Percentiles rank a stretch among this genome's conserved stretches.
These are phyloP conservation scores for Mrakiaceae sp. DNA, from an alignment of 1,284 basidiomycete genomes.

Conservation along the genomic window DNA sequence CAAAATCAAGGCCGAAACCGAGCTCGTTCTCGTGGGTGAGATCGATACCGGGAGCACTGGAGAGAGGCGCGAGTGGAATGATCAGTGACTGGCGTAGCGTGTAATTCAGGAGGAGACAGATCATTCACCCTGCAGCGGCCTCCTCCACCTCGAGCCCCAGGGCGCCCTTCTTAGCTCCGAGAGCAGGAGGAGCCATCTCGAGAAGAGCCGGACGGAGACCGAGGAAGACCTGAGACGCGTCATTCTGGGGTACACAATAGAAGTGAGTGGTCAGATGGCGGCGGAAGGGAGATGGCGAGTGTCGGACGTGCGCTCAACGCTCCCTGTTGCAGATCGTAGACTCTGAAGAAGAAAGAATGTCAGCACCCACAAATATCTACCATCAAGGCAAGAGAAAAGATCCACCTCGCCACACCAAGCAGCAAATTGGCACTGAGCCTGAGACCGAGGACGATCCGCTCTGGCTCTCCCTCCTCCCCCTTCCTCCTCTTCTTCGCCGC, in stretches of 20 bases:
- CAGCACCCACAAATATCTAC: not conserved
- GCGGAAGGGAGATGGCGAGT: not conserved
- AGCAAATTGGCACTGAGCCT: conserved; percentile 11
- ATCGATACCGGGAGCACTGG: no score
- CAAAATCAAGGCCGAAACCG: conserved; percentile 4
- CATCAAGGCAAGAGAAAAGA: not conserved
- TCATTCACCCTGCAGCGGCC: not conserved
- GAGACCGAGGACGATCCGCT: conserved; percentile 4
- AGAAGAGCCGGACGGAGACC: conserved; percentile 7
- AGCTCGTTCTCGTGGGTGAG: not conserved
- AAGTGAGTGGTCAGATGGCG: not conserved
- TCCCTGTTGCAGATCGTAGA: conserved; percentile 8
- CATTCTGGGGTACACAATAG: not conserved
- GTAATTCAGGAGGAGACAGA: not conserved
- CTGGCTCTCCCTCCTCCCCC: not conserved
- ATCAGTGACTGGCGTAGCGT: not conserved
- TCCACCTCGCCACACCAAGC: conserved; percentile 8
- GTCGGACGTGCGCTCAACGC: not conserved
- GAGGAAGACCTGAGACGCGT: conserved; percentile 9
- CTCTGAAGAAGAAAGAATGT: not conserved
- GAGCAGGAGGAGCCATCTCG: not conserved
- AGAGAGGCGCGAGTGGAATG: no score
- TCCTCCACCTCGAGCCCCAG: conserved; percentile 7
- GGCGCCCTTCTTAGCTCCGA: not conserved
- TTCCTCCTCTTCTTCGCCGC: not conserved